Evolutionary conservation across 352 stramenopile species (phyloP), one percentile per base, ranked within the genome.

Genomic region (Phytophthora boehmeriae): DNA sequence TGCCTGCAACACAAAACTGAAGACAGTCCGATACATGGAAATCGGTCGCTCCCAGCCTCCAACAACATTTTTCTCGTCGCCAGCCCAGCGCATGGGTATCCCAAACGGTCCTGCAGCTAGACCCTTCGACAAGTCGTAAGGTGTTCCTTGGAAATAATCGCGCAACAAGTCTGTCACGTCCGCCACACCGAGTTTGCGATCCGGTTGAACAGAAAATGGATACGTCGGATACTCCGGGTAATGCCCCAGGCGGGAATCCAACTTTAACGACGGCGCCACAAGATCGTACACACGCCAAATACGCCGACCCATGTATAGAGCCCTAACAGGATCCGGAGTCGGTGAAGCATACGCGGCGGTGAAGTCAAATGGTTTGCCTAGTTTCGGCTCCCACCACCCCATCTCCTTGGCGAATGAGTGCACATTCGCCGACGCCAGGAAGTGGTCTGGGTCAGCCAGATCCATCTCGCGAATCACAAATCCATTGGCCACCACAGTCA

Each of bases 391-490:
- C 83, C 88, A 97, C 88, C 89, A 97, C 19, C 87, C 84, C 74
- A 95, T 95, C 5, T 92, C 75, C 57, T 83, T 42, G 9, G 93
- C 92, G 36, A 98, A 93, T 23, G 76, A 78, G n/a, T 89, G 73
- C 16, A 98, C 75, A 61, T 97, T 98, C 4, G 73, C 49, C 14
- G 89, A 98, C 56, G 92, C 94, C 52, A 98, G 49, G 67, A 96
- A 98, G 46, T 71, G 75, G 42, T 97, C 83, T 4, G 73, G 67
- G 63, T 98, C 69, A 35, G 70, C 54, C n/a, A 90, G 64, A 68
- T 95, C 62, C 44, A 98, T 86, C 25, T 96, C 73, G 36, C 93
- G 86, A 64, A 98, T 98, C 47, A 95, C 77, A 59, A 98, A 98
- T 42, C 88, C 88, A 66, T 98, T 98, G 4, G 93, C 92, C 28